Conservation (phyloP, 441 rosid genomes). For the Hypseocharis bilobata region DNA sequence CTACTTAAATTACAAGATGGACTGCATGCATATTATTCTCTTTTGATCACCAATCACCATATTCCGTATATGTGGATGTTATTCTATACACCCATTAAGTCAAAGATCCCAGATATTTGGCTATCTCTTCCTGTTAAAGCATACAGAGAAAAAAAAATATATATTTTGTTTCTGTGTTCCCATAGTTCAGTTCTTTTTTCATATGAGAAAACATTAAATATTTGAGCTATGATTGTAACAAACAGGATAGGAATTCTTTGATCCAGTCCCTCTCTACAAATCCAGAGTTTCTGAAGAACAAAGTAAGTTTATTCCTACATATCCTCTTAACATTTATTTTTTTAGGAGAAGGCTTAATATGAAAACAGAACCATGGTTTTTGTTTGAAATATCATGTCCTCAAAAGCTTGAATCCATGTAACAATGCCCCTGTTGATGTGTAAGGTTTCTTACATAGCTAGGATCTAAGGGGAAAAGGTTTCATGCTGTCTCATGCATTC, state of each 20-base stretch:
- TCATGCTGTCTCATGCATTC: too few species aligned
- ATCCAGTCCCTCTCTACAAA: conserved; percentile 70
- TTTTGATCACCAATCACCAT: neutral
- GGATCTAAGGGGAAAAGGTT: too few species aligned
- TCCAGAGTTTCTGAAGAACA: conserved; percentile 60
- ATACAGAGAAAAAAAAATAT: neutral
- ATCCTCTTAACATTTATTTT: neutral
- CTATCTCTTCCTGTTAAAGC: neutral
- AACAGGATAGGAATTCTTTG: conserved; percentile 63
- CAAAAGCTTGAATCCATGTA: too few species aligned
- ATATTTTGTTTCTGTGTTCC: neutral
- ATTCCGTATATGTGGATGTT: neutral
- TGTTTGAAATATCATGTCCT: too few species aligned
- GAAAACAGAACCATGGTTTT: neutral
- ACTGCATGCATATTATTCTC: neutral
- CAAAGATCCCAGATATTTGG: neutral
- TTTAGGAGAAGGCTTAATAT: neutral
- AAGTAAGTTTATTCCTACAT: conserved; percentile 29
- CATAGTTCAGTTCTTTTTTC: neutral
- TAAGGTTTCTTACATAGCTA: too few species aligned
- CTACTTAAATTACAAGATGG: neutral
- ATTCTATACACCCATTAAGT: neutral
- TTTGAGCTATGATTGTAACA: conserved; percentile 1
- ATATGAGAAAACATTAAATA: conserved; percentile 6
- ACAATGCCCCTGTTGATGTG: too few species aligned